Conservation (phyloP, 1,284 basidiomycete genomes). For the Microbotryum violaceum region DNA sequence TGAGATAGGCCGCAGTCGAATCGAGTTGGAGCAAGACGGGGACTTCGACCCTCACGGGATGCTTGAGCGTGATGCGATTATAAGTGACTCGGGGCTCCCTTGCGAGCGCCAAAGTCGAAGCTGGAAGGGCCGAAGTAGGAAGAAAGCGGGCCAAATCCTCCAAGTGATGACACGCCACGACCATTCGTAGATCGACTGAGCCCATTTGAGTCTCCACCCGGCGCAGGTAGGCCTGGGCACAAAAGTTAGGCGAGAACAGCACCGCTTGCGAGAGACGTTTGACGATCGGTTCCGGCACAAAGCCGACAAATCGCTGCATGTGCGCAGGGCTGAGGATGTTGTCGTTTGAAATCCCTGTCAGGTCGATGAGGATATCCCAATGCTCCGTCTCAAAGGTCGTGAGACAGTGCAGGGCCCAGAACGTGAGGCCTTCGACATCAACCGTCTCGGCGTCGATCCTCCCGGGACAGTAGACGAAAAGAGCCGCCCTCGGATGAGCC, state of each 20-base stretch:
- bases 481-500: conserved; percentile 40
- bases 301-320: conserved; percentile 15
- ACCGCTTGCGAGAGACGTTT: conserved; percentile 10
- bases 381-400: conserved; percentile 41
- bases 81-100: conserved; percentile 11
- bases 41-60: conserved; percentile 23
- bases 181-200: conserved; percentile 1
- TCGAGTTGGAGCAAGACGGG: conserved; percentile 26
- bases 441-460: conserved; percentile 67
- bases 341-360: conserved; percentile 14
- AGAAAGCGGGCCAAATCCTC: conserved; percentile 14
- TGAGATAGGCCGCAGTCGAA: conserved; percentile 19
- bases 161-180: conserved; percentile 1
- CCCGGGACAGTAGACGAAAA: conserved; percentile 46
- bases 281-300: conserved; percentile 5
- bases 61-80: conserved; percentile 22
- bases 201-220: no score
- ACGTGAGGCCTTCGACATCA: conserved; percentile 56
- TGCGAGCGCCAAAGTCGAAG: conserved; percentile 3
- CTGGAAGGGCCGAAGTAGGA: background rate
- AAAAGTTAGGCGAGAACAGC: conserved; percentile 18
- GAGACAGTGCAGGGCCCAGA: conserved; percentile 39
- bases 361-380: conserved; percentile 29
- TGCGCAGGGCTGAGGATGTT: conserved; percentile 8
- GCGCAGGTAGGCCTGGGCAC: conserved; percentile 15